Base-by-base conservation (phyloP, 2,329 filamentous ascomycete species). In the Plectosphaerella plurivora region DNA sequence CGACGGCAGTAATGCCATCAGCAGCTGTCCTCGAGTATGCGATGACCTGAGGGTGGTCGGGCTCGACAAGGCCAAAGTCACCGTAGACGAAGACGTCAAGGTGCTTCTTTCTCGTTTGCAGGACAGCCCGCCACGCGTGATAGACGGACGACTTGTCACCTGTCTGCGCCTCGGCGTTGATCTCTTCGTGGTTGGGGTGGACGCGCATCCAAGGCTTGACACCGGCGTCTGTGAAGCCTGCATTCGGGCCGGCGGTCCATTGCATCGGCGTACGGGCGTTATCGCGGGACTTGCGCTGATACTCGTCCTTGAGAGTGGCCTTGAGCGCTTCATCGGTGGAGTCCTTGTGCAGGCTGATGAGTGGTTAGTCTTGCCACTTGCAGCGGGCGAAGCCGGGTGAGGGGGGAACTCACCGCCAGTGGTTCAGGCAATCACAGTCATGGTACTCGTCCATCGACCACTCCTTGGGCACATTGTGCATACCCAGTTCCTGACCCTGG, bases 201-300 rank as follows among this genome's bases (percentile, higher is more conserved):
- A 84, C 78, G 14, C 79, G 76, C 80, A 91, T 90, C 88, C 88
- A 91, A 3, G 87, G 84, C 51, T 73, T 74, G 4, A 63, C 65
- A 9, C 68, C 69, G 35, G 54, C 25, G 2, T 71, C 71, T 1
- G 84, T 84, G 69, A 91, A 91, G 11, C 88, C 87, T 0, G 74
- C 86, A 54, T 89, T 78, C 0, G 69, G 61, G 1, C 68, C 71
- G n/a, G 67, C 61, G 55, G 83, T 75, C 87, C 88, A 91, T 62
- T 89, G 86, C 67, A 91, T 84, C 0, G 87, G 87, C 1, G 84
- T 83, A 45, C 88, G 77, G 8, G 82, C 83, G 65, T 91, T 88
- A 66, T 91, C 88, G 20, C 87, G 69, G 8, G 78, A 82, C 63
- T 83, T 82, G 57, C 75, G 72, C 55, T 81, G 77, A 60, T 84